phyloP scores from a whole-genome alignment of 345 rosid species.

The Acer saccharum region DNA sequence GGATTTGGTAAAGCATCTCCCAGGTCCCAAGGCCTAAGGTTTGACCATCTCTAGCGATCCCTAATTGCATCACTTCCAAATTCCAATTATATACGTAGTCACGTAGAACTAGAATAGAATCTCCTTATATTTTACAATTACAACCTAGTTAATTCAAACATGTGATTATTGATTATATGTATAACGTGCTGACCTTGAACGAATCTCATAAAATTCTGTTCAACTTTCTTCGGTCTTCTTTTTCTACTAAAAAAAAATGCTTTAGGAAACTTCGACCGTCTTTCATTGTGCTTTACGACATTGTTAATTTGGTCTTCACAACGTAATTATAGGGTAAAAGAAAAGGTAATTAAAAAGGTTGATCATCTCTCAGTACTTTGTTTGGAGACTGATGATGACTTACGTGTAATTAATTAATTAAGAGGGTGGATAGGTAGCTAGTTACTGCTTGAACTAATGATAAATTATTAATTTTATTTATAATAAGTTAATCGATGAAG shows the following conservation, averaged over 20 bases:
- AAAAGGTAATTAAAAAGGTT: neutral
- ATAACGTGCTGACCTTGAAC: neutral
- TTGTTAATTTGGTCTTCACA: neutral
- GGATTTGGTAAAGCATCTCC: slow-evolving; percentile 12
- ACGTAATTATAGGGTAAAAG: no score
- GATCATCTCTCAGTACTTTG: neutral
- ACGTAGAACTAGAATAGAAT: neutral
- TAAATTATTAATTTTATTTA: neutral
- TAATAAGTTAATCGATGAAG: neutral
- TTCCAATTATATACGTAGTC: neutral
- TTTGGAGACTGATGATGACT: neutral
- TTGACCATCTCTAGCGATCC: slow-evolving; percentile 16
- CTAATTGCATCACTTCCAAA: neutral
- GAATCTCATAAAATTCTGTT: neutral
- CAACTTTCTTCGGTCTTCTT: neutral
- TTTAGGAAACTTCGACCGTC: slow-evolving; percentile 13
- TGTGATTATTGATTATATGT: neutral
- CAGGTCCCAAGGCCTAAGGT: neutral
- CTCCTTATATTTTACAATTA: neutral
- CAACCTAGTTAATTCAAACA: neutral
- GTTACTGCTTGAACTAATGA: neutral
- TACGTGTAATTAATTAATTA: no score
- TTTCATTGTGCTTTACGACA: neutral
- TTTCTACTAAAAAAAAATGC: neutral
- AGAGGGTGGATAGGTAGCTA: neutral